phyloP scores from a whole-genome alignment of 2,329 filamentous ascomycete species.

The Beauveria pseudobassiana region DNA sequence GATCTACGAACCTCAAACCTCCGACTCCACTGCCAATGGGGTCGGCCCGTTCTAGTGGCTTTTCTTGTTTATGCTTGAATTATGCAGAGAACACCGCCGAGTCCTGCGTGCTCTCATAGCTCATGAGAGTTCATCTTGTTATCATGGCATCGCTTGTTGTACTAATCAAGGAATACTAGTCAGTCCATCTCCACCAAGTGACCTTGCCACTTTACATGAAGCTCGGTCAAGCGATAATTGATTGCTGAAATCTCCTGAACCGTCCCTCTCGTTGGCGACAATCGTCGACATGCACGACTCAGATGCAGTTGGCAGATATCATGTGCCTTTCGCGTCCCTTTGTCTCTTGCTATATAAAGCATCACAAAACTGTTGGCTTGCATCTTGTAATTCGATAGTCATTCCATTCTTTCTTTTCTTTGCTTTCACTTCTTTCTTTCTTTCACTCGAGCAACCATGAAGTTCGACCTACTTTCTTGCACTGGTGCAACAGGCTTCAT shows the following conservation, averaged over 20 bases:
- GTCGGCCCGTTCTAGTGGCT: too few relatives aligned
- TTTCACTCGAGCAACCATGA: not conserved
- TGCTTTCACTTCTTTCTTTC: not conserved
- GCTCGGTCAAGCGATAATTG: not conserved
- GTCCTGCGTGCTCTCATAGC: too few relatives aligned
- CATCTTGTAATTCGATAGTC: not conserved
- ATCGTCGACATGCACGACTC: not conserved
- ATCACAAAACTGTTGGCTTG: not conserved
- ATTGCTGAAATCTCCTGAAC: not conserved
- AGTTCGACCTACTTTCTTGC: not conserved
- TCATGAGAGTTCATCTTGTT: too few relatives aligned
- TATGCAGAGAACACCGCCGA: too few relatives aligned
- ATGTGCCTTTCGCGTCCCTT: not conserved
- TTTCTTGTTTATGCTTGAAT: too few relatives aligned
- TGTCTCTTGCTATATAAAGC: not conserved
- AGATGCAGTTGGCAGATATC: not conserved
- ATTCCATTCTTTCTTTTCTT: too few relatives aligned
- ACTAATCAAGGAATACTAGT: not conserved
- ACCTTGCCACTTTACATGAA: not conserved
- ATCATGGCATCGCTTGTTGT: too few relatives aligned
- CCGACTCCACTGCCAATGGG: too few relatives aligned
- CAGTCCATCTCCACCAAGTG: not conserved
- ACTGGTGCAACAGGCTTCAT: not conserved
- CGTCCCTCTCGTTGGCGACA: not conserved
- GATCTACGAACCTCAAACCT: too few relatives aligned